A percentile compares a stretch with the other conserved stretches of the same genome.
phyloP scores from a whole-genome alignment of 257 asterid genomes.

The Ehretia macrophylla region DNA sequence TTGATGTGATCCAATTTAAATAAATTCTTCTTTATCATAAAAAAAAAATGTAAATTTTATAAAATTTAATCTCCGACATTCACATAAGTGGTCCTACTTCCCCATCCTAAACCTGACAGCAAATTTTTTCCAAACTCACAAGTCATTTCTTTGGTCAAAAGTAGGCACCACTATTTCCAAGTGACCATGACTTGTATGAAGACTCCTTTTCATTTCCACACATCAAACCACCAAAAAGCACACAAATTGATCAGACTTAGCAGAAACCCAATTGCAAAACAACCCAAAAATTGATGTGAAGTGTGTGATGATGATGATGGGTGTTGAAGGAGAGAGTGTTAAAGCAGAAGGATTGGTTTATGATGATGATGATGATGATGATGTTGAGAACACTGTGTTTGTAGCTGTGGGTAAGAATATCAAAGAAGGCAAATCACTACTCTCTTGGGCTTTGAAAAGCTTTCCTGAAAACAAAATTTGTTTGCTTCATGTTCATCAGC shows the following conservation, averaged over 20 bases:
- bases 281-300: too few relatives aligned
- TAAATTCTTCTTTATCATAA: too few relatives aligned
- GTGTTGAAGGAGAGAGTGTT: conserved; percentile 39
- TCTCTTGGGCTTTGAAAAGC: conserved; percentile 54
- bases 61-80: too few relatives aligned
- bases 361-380: background rate
- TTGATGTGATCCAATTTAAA: too few relatives aligned
- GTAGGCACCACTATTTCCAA: too few relatives aligned
- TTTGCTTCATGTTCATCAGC: conserved; percentile 80
- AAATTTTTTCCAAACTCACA: too few relatives aligned
- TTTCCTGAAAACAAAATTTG: conserved; percentile 47
- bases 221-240: background rate
- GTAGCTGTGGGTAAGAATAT: conserved; percentile 80
- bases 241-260: background rate
- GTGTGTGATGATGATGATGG: conserved; percentile 25
- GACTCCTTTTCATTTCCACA: too few relatives aligned
- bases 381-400: conserved; percentile 32
- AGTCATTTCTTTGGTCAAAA: too few relatives aligned
- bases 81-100: too few relatives aligned
- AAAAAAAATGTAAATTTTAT: too few relatives aligned
- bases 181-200: too few relatives aligned
- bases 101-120: too few relatives aligned
- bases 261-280: background rate
- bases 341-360: conserved; percentile 17
- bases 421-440: conserved; percentile 58